A percentile compares a stretch with the other conserved stretches of the same genome.
phyloP scores from a whole-genome alignment of 2,329 filamentous ascomycete genomes.

The Fusarium torreyae region DNA sequence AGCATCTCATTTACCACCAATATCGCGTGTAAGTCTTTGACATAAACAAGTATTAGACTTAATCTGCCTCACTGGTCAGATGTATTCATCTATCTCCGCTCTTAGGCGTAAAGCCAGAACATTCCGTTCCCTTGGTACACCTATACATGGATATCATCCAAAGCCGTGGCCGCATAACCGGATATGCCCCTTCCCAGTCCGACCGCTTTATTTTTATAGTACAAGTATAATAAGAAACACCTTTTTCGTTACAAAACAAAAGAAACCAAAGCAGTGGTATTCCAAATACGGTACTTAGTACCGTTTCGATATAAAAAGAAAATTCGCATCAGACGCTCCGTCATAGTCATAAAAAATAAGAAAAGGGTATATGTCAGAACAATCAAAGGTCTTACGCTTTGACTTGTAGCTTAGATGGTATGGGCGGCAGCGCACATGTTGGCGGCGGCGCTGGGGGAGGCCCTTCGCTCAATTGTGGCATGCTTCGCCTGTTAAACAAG shows the following conservation, averaged over 20 bases:
- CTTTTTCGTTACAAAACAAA: conserved; percentile 12
- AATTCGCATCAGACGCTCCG: conserved; percentile 33
- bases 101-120: conserved; percentile 1
- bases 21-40: not conserved
- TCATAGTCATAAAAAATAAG: conserved; percentile 36
- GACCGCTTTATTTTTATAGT: conserved; percentile 40
- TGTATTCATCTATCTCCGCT: conserved; percentile 9
- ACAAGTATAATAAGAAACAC: conserved; percentile 27
- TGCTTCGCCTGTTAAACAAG: conserved; percentile 61
- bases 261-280: conserved; percentile 30
- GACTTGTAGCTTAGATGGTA: conserved; percentile 56
- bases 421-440: conserved; percentile 68
- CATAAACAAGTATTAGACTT: conserved; percentile 15
- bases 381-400: conserved; percentile 30
- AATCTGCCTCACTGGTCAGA: not conserved
- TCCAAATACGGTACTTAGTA: conserved; percentile 30
- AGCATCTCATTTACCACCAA: not conserved
- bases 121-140: conserved; percentile 29
- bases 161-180: conserved; percentile 41
- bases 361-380: conserved; percentile 23
- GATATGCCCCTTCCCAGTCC: conserved; percentile 28
- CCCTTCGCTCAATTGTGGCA: conserved; percentile 66
- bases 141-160: conserved; percentile 46
- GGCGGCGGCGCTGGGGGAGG: conserved; percentile 70
- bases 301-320: conserved; percentile 30